Evolutionary conservation across 2,329 filamentous ascomycete genomes (phyloP), one percentile per base, ranked within the genome.

Genomic region (Akanthomyces lecanii): DNA sequence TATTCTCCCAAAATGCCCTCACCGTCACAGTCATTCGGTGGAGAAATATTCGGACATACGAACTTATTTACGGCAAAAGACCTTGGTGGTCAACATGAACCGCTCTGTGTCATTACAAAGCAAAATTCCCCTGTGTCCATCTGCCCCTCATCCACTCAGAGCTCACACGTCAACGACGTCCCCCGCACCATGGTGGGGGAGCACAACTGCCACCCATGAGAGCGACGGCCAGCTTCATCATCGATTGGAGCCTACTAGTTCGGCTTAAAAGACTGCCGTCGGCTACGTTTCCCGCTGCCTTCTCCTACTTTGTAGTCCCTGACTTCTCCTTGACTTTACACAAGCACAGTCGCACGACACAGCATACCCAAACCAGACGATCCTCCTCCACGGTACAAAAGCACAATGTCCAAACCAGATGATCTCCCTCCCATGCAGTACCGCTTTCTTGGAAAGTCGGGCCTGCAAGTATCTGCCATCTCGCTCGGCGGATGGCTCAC

Each of bases 401-500:
- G 28, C 28, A 58, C 16, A 52, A 77, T 77, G 75, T 68, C 73
- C 12, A 77, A 76, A 66, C 78, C 79, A 53, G 75, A 77, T 60
- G 77, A 76, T 66, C 71, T 76, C 58, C 78, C 76, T 60, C 76
- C 74, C 61, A 91, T 90, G 89, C 80, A 88, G 70, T 91, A 91
- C 75, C 86, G 89, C 68, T 86, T 85, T 75, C 81, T 91, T 8
- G 89, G 89, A 70, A 83, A 83, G 45, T 89, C 87, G 18, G 89
- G 89, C 61, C 81, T 92, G 21, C 86, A 91, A 73, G 88, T 92
- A 40, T 92, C 89, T 33, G 82, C 86, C 52, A 88, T 92, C 66
- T 88, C 87, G 2, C 79, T 92, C 3, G 89, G 86, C 64, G 85
- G 86, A 67, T 88, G 87, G 87, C 79, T 92, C 59, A 92, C 89